A percentile compares a stretch with the other conserved stretches of the same genome.
These are phyloP conservation scores for Rhodofomes roseus DNA, from an alignment of 1,284 basidiomycete species.

Conservation along the genomic window DNA sequence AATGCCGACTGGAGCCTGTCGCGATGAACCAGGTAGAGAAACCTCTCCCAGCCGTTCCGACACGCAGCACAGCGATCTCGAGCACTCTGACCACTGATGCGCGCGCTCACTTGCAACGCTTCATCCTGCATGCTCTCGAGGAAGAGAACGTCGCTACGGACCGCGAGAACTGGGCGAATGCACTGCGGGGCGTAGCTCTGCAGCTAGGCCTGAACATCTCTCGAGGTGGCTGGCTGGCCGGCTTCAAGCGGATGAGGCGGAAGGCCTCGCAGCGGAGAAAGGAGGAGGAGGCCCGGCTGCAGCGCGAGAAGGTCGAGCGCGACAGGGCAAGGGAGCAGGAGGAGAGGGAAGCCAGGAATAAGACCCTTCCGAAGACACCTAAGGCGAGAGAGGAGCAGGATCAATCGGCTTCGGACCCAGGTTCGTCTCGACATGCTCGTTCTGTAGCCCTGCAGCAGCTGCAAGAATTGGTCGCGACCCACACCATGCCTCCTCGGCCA, in stretches of 20 bases:
- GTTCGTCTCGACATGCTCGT: constrained; percentile 3
- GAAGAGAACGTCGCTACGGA: constrained; percentile 17
- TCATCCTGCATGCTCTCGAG: constrained; percentile 21
- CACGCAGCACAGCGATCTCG: constrained; percentile 4
- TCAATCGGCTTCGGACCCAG: constrained; percentile 2
- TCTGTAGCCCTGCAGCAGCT: constrained; percentile 25
- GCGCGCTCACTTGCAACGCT: constrained; percentile 23
- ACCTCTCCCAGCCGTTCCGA: constrained; percentile 27
- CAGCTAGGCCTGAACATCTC: constrained; percentile 23
- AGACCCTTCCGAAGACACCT: neutral
- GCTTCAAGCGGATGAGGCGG: constrained; percentile 21
- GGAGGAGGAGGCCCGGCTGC: constrained; percentile 11
- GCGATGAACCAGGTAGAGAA: constrained; percentile 18
- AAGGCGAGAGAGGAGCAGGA: constrained; percentile 6
- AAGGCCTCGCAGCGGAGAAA: constrained; percentile 11
- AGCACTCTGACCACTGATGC: constrained; percentile 19
- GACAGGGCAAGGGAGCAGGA: constrained; percentile 22
- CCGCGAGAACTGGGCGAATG: constrained; percentile 23
- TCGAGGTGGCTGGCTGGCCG: constrained; percentile 27
- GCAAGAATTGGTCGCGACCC: constrained; percentile 25
- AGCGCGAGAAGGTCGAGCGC: constrained; percentile 9
- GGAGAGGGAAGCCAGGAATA: constrained; percentile 13
- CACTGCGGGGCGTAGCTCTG: constrained; percentile 19
- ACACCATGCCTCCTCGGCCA: constrained; percentile 15
- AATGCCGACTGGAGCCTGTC: neutral